These are phyloP conservation scores for Globisporangium heterothallicum DNA, from an alignment of 352 stramenopile genomes.

Conservation along the genomic window DNA sequence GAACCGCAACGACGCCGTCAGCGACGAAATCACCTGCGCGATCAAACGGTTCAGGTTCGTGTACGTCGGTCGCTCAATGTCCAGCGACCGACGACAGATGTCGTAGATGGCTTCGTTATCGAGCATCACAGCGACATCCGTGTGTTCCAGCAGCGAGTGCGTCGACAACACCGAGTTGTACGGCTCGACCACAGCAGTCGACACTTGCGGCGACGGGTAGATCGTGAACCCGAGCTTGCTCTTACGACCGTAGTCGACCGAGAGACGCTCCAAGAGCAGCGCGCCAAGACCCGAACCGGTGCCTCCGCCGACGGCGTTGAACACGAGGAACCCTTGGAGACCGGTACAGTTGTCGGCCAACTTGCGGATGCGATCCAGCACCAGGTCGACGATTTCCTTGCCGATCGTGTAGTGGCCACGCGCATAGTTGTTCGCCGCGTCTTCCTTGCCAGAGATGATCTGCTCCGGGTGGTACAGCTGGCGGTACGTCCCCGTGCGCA, in stretches of 20 bases:
- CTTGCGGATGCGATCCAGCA: conserved; percentile 97
- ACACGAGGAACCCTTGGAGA: conserved; percentile 97
- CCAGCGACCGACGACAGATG: conserved; percentile 95
- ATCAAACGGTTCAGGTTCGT: conserved; percentile 98
- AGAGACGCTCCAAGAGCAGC: conserved; percentile 95
- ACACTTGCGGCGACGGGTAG: conserved; percentile 95
- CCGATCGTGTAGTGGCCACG: conserved; percentile 92
- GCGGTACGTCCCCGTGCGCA: conserved; percentile 93
- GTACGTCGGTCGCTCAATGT: conserved; percentile 98
- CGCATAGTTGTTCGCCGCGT: conserved; percentile 90
- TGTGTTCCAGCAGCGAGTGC: conserved; percentile 97
- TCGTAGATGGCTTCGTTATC: conserved; percentile 99
- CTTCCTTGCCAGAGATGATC: conserved; percentile 98
- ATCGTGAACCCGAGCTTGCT: conserved; percentile 98
- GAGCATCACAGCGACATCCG: conserved; percentile 96
- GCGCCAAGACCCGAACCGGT: conserved; percentile 97
- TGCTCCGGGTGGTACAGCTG: conserved; percentile 98
- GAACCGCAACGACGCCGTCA: conserved; percentile 97
- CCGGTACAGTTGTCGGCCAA: conserved; percentile 96
- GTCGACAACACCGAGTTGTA: conserved; percentile 98
- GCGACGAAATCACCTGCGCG: conserved; percentile 96
- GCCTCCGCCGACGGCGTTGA: conserved; percentile 96
- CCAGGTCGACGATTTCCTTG: conserved; percentile 97
- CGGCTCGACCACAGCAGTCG: conserved; percentile 95
- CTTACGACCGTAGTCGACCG: conserved; percentile 97